Conservation (phyloP, 495 filamentous ascomycete species). For the Neurospora hispaniola region DNA sequence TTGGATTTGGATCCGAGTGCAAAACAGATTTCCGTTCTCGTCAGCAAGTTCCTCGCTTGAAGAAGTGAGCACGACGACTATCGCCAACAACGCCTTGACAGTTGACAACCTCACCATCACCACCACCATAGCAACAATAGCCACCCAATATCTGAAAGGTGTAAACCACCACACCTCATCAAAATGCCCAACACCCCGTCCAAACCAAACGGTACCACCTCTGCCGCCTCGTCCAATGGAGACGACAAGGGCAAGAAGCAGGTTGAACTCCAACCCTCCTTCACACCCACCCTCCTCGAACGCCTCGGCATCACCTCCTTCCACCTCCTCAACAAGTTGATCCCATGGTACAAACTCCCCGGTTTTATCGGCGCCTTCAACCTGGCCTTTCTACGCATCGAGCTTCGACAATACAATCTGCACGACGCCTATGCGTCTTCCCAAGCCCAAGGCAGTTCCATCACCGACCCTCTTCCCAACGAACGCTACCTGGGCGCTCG, state of each 20-base stretch:
- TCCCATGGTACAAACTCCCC: conserved; percentile 33
- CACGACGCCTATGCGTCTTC: conserved; percentile 17
- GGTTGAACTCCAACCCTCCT: conserved; percentile 1
- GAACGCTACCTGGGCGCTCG: conserved; percentile 18
- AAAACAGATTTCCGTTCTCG: background rate
- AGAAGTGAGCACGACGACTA: background rate
- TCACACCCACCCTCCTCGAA: conserved; percentile 12
- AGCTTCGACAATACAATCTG: conserved; percentile 31
- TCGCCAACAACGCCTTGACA: background rate
- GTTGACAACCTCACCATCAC: background rate
- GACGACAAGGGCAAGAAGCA: background rate
- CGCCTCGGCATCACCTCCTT: conserved; percentile 21
- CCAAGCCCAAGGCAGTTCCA: conserved; percentile 9
- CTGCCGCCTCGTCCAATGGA: background rate
- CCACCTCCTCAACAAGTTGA: conserved; percentile 23
- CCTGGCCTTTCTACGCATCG: conserved; percentile 26
- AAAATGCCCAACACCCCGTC: background rate
- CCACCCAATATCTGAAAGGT: background rate
- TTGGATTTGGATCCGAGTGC: too few relatives aligned
- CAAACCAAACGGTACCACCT: background rate
- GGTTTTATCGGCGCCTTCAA: conserved; percentile 27
- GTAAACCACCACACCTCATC: background rate
- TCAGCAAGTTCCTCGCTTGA: background rate
- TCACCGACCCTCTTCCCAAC: conserved; percentile 15
- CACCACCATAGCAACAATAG: background rate